Evolutionary conservation across 1,284 basidiomycete species (phyloP), one percentile per base, ranked within the genome.

Genomic region (Cutaneotrichosporon sp.): DNA sequence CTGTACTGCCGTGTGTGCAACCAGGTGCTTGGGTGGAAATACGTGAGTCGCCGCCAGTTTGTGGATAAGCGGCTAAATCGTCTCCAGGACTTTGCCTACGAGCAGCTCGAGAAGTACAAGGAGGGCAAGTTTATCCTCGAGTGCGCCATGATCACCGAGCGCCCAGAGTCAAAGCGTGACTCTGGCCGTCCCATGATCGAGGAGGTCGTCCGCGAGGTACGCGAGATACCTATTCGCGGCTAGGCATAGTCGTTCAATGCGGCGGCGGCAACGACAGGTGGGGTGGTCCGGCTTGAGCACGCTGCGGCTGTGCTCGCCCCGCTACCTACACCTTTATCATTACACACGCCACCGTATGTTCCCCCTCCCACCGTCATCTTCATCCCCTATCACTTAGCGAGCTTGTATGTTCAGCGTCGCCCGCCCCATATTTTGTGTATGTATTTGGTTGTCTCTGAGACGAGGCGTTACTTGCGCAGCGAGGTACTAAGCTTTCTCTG

Each of bases 41-140:
- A 98, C 73, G 93, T 93, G 71, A 75, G 87, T 81, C 3, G 1
- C 12, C 22, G 8, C 26, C 38, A 18, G 23, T 17, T 9, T 22
- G 18, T 18, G 20, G 15, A 15, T 23, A 20, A 9, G 18, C 22
- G 9, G 47, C 47, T 49, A 30, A 49, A n/a, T n/a, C 26, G 26
- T 7, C 47, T 4, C 10, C 67, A 96, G 93, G 93, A 96, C 73
- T 83, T 83, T 52, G 94, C 94, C 7, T 97, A 86, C 70, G 91
- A 96, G 68, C 69, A 79, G 8, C 81, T 83, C 13, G 93, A 98
- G 80, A 91, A 89, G 75, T 98, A 98, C 81, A 98, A 98, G 74
- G 94, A 98, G 78, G 91, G 91, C 72, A 93, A 93, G 78, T 97
- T 84, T 74, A 97, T 98, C 72, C 86, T 98, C 55, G 94, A 98